A percentile compares a stretch with the other conserved stretches of the same genome.
phyloP scores from a whole-genome alignment of 257 asterid species.

The Solanum pinnatisectum region DNA sequence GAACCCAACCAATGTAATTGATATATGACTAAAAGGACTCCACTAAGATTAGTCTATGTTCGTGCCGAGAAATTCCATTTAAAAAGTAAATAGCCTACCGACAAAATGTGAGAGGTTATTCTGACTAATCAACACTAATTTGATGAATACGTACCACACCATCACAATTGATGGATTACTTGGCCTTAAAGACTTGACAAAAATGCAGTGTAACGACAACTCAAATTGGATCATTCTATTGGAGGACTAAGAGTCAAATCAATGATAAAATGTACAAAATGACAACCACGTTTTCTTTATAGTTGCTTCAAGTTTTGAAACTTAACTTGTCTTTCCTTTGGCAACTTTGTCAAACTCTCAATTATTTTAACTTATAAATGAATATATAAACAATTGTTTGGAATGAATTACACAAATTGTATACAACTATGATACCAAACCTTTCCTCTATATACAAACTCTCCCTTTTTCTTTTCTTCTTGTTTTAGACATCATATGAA shows the following conservation, averaged over 20 bases:
- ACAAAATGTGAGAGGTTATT: neutral
- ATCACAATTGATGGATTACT: neutral
- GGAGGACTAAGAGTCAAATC: neutral
- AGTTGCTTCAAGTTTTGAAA: neutral
- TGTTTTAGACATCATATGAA: slow-evolving; percentile 3
- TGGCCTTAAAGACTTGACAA: neutral
- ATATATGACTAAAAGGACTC: neutral
- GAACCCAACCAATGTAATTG: neutral
- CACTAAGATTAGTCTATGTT: neutral
- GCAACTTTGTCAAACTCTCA: neutral
- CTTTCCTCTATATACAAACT: neutral
- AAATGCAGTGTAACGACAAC: neutral
- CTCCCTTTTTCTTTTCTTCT: neutral
- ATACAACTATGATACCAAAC: slow-evolving; percentile 3
- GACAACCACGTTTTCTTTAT: neutral
- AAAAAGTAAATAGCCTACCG: neutral
- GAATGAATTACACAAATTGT: neutral
- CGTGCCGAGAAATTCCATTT: neutral
- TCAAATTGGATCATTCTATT: neutral
- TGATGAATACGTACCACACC: neutral
- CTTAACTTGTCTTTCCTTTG: neutral
- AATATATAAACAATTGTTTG: neutral
- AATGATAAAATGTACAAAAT: neutral
- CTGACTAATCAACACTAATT: neutral
- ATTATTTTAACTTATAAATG: neutral